Base-by-base conservation (phyloP, 257 asterid genomes). In the Buddleja alternifolia region DNA sequence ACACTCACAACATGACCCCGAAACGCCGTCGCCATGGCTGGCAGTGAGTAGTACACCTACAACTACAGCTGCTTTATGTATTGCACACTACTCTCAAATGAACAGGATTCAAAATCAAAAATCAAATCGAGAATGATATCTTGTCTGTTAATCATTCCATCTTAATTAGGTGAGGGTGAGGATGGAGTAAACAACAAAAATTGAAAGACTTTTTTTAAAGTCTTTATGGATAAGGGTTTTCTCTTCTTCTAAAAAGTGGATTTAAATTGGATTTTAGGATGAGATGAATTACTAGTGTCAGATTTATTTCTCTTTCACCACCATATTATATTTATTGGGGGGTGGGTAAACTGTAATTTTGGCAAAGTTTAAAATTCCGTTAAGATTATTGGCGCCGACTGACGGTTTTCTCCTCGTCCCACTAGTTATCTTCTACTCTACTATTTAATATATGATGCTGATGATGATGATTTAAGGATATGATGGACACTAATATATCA, bases 11-110 rank as follows among this genome's bases (percentile, higher is more conserved):
- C 25, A 72, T 67, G n/a, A 54, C n/a, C 32, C 67, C 77, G 44
- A 45, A 75, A 44, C 69, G 25, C 69, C 62, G 74, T 76, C 92
- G 74, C 78, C 92, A 83, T 81, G 55, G 82, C 47, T 29, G 34
- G 3, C 5, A 29, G 34, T n/a, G n/a, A n/a, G n/a, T n/a, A n/a
- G n/a, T n/a, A n/a, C n/a, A n/a, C n/a, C n/a, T n/a, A n/a, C n/a
- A 36, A 73, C 63, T 24, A n/a, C 73, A 15, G 60, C 19, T 68
- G 69, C 50, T 21, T 21, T 59, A 67, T 42, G 21, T 9, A 10
- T 41, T 14, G 3, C n/a, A 11, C 56, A 45, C 42, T 16, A 39
- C n/a, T 50, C 48, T 10, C 9, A 40, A 41, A 21, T 74, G 67
- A 70, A 70, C 60, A 67, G 67, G 53, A 46, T 47, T 19, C 66